Evolutionary conservation across 441 rosid genomes (phyloP).

Genomic region (Aquilaria agallochum): DNA sequence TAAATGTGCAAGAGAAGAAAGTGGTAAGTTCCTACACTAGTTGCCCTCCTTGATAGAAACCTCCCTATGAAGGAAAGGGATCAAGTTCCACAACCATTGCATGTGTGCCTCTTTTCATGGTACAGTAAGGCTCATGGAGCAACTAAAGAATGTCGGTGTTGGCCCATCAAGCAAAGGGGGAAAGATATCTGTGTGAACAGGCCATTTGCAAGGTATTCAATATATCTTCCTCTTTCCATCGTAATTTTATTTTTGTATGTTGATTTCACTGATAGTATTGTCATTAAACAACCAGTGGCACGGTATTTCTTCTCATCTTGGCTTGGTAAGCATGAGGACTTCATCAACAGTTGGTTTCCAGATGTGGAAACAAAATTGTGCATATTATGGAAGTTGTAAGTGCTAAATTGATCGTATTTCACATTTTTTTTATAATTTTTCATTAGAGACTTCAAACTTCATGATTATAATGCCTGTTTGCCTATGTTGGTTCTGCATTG

Average conservation of each 20-base stretch:
- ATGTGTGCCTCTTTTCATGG: neutral
- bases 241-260: neutral
- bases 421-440: no score
- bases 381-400: no score
- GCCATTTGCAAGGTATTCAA: neutral
- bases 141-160: neutral
- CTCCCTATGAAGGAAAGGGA: neutral
- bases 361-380: neutral
- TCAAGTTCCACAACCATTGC: neutral
- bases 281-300: neutral
- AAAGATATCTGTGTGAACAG: slow-evolving; percentile 3
- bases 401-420: no score
- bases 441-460: no score
- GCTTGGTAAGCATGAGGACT: neutral
- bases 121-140: neutral
- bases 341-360: neutral
- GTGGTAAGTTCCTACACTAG: no score
- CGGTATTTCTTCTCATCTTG: slow-evolving; percentile 1
- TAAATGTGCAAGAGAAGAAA: no score
- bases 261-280: neutral
- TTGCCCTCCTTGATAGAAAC: neutral
- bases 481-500: neutral
- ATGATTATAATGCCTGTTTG: neutral
- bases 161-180: neutral
- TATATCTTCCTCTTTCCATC: no score